Evolutionary conservation across 2,329 filamentous ascomycete species (phyloP), one percentile per base, ranked within the genome.

Genomic region (Fusarium tuaranense): DNA sequence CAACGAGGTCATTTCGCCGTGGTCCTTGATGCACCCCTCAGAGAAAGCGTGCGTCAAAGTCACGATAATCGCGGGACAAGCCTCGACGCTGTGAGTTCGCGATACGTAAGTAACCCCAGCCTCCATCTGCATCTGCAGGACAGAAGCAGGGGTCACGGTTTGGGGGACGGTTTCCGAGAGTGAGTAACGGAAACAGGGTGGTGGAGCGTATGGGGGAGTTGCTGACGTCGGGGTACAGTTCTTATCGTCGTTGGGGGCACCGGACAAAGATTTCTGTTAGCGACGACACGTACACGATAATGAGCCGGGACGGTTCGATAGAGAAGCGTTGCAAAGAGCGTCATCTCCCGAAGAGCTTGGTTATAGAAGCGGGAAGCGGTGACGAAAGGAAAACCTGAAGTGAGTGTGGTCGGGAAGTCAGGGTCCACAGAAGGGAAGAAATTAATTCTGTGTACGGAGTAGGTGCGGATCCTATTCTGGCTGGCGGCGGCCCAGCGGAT

Each of bases 401-500:
- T 65, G 63, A 51, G 62, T 22, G 63, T 71, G 55, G 72, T 48
- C 51, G 60, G 63, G 41, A 39, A 53, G 64, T 44, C 25, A 30
- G 30, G 25, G 68, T 65, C 60, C 30, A 71, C 41, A 22, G n/a
- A 73, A 68, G 38, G 57, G 44, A 60, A 61, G 34, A 69, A 36
- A 46, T 57, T 64, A n/a, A n/a, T n/a, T n/a, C n/a, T n/a, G n/a
- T n/a, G n/a, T n/a, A n/a, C n/a, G n/a, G n/a, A n/a, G 68, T 65
- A 58, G 60, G 13, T 74, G 71, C 65, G 70, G 73, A 64, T 70
- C 63, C 65, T 59, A 65, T 38, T 74, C 67, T 68, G 67, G 72
- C 70, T 68, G 53, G 71, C 66, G 63, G 70, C 76, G 76, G 76
- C 67, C 75, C 75, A 78, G 75, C 76, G 76, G 76, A 78, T 78